Percentiles rank a stretch among this genome's conserved stretches.
Evolutionary conservation across 1,284 basidiomycete genomes (phyloP).

Genomic region (Sutorius eximius): DNA sequence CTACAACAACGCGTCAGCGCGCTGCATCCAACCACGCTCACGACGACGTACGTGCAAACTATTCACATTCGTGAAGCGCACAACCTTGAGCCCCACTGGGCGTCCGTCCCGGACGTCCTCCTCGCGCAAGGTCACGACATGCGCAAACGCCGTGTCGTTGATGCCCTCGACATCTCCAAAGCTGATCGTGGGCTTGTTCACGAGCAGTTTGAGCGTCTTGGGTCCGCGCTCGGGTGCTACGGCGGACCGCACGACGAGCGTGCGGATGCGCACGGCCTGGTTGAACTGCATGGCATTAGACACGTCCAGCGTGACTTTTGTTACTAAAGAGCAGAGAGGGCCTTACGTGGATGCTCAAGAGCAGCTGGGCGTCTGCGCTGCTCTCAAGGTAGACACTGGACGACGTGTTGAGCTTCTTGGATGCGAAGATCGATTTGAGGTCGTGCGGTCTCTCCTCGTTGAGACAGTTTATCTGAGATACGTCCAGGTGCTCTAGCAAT

Average conservation of each 20-base stretch:
- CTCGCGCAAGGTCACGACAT: constrained; percentile 52
- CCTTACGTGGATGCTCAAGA: constrained; percentile 67
- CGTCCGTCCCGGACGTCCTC: constrained; percentile 58
- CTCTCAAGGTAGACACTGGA: constrained; percentile 59
- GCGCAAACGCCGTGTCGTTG: constrained; percentile 50
- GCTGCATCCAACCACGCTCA: not conserved
- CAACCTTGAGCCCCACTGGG: constrained; percentile 64
- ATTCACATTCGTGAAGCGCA: constrained; percentile 78
- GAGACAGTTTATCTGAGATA: constrained; percentile 68
- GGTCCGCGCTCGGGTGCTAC: constrained; percentile 56
- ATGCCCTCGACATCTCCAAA: constrained; percentile 66
- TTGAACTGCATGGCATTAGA: constrained; percentile 62
- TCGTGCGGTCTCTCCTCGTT: constrained; percentile 69
- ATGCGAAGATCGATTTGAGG: constrained; percentile 57
- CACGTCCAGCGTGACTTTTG: too few relatives aligned
- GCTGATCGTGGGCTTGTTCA: constrained; percentile 65
- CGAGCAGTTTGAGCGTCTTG: constrained; percentile 63
- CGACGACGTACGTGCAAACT: constrained; percentile 54
- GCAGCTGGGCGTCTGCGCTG: constrained; percentile 79
- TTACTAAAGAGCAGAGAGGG: not conserved
- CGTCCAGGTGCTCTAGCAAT: constrained; percentile 60
- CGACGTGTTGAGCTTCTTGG: constrained; percentile 49
- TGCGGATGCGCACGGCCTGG: constrained; percentile 72
- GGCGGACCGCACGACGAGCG: constrained; percentile 63
- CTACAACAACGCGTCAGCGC: constrained; percentile 36